Evolutionary conservation across 2,329 filamentous ascomycete species (phyloP), one percentile per base, ranked within the genome.

Genomic region (Aspergillus uvarum): DNA sequence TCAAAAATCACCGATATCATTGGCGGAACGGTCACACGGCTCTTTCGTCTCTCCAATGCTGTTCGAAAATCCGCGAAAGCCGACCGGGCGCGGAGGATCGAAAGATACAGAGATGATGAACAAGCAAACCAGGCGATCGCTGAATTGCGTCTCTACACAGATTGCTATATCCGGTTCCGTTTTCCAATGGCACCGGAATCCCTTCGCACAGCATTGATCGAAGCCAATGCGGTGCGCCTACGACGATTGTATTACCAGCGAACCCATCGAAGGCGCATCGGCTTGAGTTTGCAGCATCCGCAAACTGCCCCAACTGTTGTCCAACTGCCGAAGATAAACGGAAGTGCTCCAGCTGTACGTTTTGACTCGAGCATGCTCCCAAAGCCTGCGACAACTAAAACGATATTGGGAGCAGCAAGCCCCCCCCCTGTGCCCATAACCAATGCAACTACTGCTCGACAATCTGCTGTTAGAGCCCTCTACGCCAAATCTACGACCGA

Each of bases 1-100:
- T 66, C 50, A 44, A 63, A 61, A 42, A 68, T 71, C 57, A 69
- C 60, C 53, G 54, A 65, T 19, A 62, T 47, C 54, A 69, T 72
- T 54, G 62, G 62, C 54, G 68, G 67, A 59, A 72, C 69, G 44
- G 12, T 72, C 50, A 70, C 69, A 49, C 68, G 64, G 59, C 70
- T 72, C 62, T 69, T 66, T 58, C 68, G 65, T 63, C 54, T 72
- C 47, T 70, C 68, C 54, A 71, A 72, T 29, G 65, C 68, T 26
- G 56, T 68, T 62, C 67, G 65, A 54, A 67, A 66, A 61, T 67
- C 68, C 44, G 68, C 69, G 14, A 70, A 67, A 64, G 62, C 63
- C 56, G 59, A 65, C 44, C 57, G 68, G 49, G 62, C 64, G 54
- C 61, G 51, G 42, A 68, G 66, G 44, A 71, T 64, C 35, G 67